Evolutionary conservation across 768 basidiomycete genomes (phyloP).

Genomic region (Mycena filopes): DNA sequence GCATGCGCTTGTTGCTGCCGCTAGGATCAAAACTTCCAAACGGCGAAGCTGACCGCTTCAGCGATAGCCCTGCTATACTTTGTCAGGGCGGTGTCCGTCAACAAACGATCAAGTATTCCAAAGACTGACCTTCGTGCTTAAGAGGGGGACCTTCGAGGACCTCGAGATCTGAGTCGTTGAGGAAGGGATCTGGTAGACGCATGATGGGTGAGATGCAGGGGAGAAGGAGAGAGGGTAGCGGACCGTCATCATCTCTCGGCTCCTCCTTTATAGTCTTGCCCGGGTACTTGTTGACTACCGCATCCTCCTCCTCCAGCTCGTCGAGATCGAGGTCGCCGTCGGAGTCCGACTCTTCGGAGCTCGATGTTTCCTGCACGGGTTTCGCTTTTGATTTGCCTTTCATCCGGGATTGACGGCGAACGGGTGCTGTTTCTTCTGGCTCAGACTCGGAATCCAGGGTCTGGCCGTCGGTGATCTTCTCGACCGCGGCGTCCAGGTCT

Average conservation of each 20-base stretch:
- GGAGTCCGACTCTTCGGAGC: neutral
- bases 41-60: neutral
- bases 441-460: neutral
- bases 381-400: neutral
- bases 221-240: neutral
- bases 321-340: neutral
- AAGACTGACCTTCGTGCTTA: neutral
- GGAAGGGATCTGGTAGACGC: neutral
- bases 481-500: neutral
- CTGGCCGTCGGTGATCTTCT: neutral
- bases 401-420: neutral
- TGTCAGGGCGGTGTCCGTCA: neutral
- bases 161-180: neutral
- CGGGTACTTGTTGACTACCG: neutral
- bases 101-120: neutral
- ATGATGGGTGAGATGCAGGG: neutral
- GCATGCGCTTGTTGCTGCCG: neutral
- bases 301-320: too few relatives aligned
- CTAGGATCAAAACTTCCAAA: slow-evolving; percentile 1
- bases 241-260: neutral
- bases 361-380: neutral
- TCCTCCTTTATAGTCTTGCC: neutral
- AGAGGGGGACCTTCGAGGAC: neutral
- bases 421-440: neutral
- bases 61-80: neutral